phyloP scores from a whole-genome alignment of 257 asterid genomes.

The Lycium barbarum region DNA sequence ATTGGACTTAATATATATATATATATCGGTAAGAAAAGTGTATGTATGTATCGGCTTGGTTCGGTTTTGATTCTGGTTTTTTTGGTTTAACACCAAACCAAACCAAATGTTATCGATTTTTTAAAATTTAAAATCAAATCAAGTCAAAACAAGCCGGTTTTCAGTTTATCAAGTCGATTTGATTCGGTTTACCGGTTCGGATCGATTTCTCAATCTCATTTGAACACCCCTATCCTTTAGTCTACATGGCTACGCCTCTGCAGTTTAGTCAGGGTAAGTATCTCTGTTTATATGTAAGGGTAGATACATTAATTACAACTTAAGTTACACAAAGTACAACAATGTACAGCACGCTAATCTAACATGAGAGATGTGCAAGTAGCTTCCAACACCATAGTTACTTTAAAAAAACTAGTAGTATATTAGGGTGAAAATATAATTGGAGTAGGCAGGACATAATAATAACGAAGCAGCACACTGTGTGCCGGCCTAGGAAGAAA shows the following conservation, averaged over 20 bases:
- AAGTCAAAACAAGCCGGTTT: no score
- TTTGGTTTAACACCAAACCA: no score
- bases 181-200: no score
- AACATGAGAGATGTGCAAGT: background rate
- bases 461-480: conserved; percentile 31
- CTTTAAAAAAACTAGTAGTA: background rate
- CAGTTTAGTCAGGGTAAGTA: background rate
- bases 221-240: no score
- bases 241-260: background rate
- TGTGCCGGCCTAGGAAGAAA: conserved; percentile 27
- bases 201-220: no score
- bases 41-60: no score
- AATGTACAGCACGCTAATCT: background rate
- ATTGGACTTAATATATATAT: no score
- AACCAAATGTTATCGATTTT: no score
- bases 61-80: no score
- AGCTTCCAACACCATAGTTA: background rate
- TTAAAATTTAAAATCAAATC: no score
- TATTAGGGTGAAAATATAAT: background rate
- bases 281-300: background rate
- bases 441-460: background rate
- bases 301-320: background rate
- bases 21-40: no score
- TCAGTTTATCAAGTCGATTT: no score
- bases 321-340: background rate